A percentile compares a stretch with the other conserved stretches of the same genome.
Conservation (phyloP, 2,329 filamentous ascomycete species). For the Fusarium pseudoanthophilum region DNA sequence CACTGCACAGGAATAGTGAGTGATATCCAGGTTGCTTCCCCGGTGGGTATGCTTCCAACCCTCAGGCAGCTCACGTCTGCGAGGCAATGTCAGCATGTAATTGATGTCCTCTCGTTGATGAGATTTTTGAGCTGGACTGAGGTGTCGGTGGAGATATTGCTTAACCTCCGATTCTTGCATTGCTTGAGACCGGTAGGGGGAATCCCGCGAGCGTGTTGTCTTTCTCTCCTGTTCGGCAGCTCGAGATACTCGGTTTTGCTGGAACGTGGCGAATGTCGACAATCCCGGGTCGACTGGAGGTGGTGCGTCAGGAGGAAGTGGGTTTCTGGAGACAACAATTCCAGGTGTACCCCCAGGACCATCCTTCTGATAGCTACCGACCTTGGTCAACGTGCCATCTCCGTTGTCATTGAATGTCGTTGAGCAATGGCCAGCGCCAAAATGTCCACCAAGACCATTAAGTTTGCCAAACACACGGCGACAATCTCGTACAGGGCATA, state of each 20-base stretch:
- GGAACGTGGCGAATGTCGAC: not conserved
- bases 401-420: constrained; percentile 53
- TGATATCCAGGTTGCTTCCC: constrained; percentile 27
- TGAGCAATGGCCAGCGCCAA: constrained; percentile 39
- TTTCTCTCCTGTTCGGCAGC: constrained; percentile 1
- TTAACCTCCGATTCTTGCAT: constrained; percentile 11
- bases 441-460: constrained; percentile 42
- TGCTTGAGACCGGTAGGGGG: not conserved
- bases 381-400: constrained; percentile 52
- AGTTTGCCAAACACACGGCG: constrained; percentile 44
- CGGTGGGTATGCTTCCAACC: constrained; percentile 43
- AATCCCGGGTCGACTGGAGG: constrained; percentile 33
- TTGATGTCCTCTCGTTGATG: constrained; percentile 41
- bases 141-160: constrained; percentile 39
- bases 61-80: constrained; percentile 41
- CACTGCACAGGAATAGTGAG: constrained; percentile 45
- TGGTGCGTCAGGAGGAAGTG: constrained; percentile 35
- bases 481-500: constrained; percentile 54
- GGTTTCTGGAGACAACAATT: constrained; percentile 45
- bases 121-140: constrained; percentile 32
- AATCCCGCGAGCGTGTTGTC: not conserved
- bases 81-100: constrained; percentile 37
- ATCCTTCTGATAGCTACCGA: constrained; percentile 42
- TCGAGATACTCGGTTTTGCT: constrained; percentile 13
- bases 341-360: constrained; percentile 37